Evolutionary conservation across 1,139 yeast species (phyloP), one percentile per base, ranked within the genome.

Genomic region (Hemisphaericaspora subhashii): DNA sequence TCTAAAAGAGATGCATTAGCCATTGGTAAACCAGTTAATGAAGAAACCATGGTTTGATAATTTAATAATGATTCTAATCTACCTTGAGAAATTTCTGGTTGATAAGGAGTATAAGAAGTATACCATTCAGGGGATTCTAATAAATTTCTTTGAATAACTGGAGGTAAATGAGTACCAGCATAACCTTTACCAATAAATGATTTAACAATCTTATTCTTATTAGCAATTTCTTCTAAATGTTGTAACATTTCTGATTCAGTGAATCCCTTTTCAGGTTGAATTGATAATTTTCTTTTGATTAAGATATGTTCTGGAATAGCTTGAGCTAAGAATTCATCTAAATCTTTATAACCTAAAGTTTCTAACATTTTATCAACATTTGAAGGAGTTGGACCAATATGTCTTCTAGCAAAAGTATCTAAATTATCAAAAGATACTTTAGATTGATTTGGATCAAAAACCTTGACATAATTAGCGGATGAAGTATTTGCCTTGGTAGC

Each of bases 41-140:
- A 96, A 31, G 89, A 69, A 15, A 92, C 76, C 62, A 90, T 72
- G 20, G 98, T 92, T 66, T 92, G 98, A 68, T 78, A 92, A 64
- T 92, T 92, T 50, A 92, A 70, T 48, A 92, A 71, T 26, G 95
- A 82, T 64, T 90, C 96, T 53, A 92, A 75, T 55, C 98, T 81
- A 39, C 98, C 98, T 64, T 92, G 98, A 3, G 97, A 86, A 48
- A 92, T 90, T 63, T 92, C 98, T 2, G 98, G 97, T 67, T 92
- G 98, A 61, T 92, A 92, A 25, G 98, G 98, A 21, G 98, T 92
- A 62, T 92, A 92, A 0, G 97, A 87, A 26, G 98, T 92, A 69
- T 92, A 92, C 98, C 98, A 92, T 60, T 88, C 96, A 13, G 98
- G 98, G 47, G 84, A 81, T 63, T 92, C 98, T 45, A 92, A 71